Evolutionary conservation across 495 filamentous ascomycete genomes (phyloP).

Genomic region (Neurospora sp.): DNA sequence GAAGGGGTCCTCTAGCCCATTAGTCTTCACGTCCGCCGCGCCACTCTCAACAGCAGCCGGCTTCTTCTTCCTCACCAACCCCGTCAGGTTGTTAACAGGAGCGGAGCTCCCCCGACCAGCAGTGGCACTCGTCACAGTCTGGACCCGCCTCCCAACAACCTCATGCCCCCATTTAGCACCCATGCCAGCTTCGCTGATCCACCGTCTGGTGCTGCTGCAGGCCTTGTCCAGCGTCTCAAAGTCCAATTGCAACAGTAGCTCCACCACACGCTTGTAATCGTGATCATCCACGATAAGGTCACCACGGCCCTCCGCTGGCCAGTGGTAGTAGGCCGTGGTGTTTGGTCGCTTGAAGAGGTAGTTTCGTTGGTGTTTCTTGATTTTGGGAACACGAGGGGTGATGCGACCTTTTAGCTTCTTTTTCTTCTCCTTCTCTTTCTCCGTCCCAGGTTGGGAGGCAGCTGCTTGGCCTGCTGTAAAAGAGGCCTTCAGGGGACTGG

Average conservation of each 20-base stretch:
- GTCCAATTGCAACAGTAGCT: slow-evolving; percentile 73
- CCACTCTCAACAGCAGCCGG: not conserved
- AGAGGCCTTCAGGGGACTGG: slow-evolving; percentile 15
- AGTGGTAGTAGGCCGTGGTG: slow-evolving; percentile 52
- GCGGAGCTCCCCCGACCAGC: slow-evolving; percentile 1
- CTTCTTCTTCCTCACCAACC: slow-evolving; percentile 31
- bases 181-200: slow-evolving; percentile 46
- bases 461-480: not conserved
- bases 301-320: slow-evolving; percentile 58
- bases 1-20: not conserved
- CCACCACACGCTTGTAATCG: slow-evolving; percentile 66
- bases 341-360: slow-evolving; percentile 29
- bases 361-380: slow-evolving; percentile 43
- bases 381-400: slow-evolving; percentile 40
- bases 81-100: slow-evolving; percentile 24
- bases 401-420: slow-evolving; percentile 43
- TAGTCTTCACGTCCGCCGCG: slow-evolving; percentile 6
- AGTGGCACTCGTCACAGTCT: slow-evolving; percentile 3
- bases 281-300: slow-evolving; percentile 57
- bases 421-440: slow-evolving; percentile 23
- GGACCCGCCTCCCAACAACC: slow-evolving; percentile 23
- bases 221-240: slow-evolving; percentile 67
- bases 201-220: slow-evolving; percentile 55
- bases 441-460: not conserved
- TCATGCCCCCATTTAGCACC: slow-evolving; percentile 39